Conservation (phyloP, 2,329 filamentous ascomycete genomes). For the Tolypocladium nubicola region DNA sequence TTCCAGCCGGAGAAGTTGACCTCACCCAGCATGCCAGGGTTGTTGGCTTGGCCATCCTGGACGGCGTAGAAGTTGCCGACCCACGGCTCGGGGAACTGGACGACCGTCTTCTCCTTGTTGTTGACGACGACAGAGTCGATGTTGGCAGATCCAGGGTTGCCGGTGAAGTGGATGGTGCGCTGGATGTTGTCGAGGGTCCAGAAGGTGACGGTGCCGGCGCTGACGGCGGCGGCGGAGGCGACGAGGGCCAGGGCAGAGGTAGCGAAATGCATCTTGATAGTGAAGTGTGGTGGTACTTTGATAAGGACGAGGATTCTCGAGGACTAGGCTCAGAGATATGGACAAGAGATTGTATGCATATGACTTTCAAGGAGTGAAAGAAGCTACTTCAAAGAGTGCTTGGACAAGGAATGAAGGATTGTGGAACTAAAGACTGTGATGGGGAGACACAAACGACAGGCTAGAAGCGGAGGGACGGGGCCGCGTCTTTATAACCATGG, state of each 20-base stretch:
- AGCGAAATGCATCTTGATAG: slow-evolving; percentile 44
- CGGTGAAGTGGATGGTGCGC: slow-evolving; percentile 41
- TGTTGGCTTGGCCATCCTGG: slow-evolving; percentile 28
- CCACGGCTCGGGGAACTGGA: slow-evolving; percentile 33
- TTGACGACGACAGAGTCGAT: slow-evolving; percentile 29
- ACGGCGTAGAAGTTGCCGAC: slow-evolving; percentile 42
- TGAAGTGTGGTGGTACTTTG: slow-evolving; percentile 7
- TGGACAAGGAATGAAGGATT: slow-evolving; percentile 12
- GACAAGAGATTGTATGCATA: slow-evolving; percentile 2
- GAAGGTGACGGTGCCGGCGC: slow-evolving; percentile 45
- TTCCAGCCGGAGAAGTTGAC: slow-evolving; percentile 36
- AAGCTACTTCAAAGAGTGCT: slow-evolving; percentile 9
- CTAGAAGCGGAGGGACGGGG: slow-evolving; percentile 9
- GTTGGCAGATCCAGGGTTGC: slow-evolving; percentile 24
- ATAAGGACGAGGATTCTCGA: neutral
- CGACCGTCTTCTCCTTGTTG: slow-evolving; percentile 25
- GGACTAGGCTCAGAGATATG: slow-evolving; percentile 9
- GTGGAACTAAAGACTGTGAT: neutral
- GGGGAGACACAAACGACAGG: neutral
- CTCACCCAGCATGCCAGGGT: slow-evolving; percentile 42
- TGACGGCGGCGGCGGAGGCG: slow-evolving; percentile 29
- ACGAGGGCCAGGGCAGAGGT: slow-evolving; percentile 31
- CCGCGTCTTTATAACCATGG: slow-evolving; percentile 16
- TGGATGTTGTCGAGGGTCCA: slow-evolving; percentile 41
- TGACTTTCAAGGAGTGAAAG: slow-evolving; percentile 6